Percentiles rank a stretch among this genome's conserved stretches.
phyloP scores from a whole-genome alignment of 2,329 filamentous ascomycete genomes.

The Alternaria longipes region DNA sequence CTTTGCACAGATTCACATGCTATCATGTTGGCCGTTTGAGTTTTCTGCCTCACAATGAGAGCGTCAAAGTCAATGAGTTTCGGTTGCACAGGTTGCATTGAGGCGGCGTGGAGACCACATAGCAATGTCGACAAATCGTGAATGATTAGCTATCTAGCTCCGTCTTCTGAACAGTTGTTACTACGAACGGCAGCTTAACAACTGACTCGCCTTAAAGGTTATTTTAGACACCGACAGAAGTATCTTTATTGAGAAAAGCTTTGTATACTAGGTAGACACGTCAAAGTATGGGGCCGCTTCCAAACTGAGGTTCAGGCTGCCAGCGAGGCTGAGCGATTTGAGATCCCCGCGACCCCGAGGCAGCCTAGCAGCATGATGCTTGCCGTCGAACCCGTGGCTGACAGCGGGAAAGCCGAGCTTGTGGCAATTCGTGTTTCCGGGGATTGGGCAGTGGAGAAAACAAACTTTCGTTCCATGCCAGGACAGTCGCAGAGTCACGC shows the following conservation, averaged over 20 bases:
- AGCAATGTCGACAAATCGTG: no score
- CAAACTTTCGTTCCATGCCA: background rate
- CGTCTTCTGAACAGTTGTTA: background rate
- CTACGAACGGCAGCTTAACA: background rate
- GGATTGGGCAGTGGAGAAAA: background rate
- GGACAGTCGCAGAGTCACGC: background rate
- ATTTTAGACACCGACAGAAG: background rate
- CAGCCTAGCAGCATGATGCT: background rate
- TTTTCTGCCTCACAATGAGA: no score
- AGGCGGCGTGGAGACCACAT: no score
- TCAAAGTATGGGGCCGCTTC: background rate
- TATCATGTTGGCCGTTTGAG: no score
- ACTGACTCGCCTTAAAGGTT: background rate
- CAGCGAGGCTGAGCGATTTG: background rate
- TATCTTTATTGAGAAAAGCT: background rate
- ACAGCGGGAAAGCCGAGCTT: background rate
- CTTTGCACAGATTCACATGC: no score
- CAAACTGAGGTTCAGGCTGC: background rate
- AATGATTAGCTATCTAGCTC: no score
- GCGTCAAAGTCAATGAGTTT: no score
- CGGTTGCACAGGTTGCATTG: no score
- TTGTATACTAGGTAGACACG: background rate
- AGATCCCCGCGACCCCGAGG: background rate
- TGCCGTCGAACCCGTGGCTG: background rate
- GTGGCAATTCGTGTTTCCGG: background rate